Base-by-base conservation (phyloP, 2,329 filamentous ascomycete genomes). In the Dissoconium aciculare region DNA sequence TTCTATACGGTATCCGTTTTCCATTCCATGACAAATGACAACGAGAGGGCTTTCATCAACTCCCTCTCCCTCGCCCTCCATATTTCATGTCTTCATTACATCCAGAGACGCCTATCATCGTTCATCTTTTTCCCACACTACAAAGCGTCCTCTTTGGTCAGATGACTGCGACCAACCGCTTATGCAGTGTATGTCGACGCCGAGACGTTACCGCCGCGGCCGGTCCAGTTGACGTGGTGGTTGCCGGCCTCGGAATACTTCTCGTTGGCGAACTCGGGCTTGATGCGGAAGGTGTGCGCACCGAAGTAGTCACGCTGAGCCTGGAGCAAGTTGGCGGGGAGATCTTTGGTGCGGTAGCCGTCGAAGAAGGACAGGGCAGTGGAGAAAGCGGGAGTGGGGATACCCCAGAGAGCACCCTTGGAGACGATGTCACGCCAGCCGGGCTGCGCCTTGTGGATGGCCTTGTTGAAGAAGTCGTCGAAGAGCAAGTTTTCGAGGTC, bases 261-360 rank as follows among this genome's bases (percentile, higher is more conserved):
- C 31, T 52, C 48, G 47, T 39, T 66, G 43, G 61, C 62, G 45
- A 44, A 57, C 49, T 66, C 60, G 26, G 62, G 61, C 62, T 66
- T 66, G 57, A 66, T 58, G 45, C 57, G 55, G 62, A 65, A 66
- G 31, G 63, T 66, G 55, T 66, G 63, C 29, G 63, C 63, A 46
- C 89, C 89, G 57, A 98, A 98, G 81, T 95, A 98, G 62, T 98
- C 89, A 69, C 89, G 81, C 73, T 98, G 89, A 35, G 87, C 89
- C 69, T 98, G 89, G 54, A 98, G 75, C 43, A 98, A 71, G 73
- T 95, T 98, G 69, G 89, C 89, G 38, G 89, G 89, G 48, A 98
- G 75, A 59, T 95, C 76, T 71, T 87, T 83, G 59, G 87, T 85
- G 60, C 89, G 80, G 75, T 95, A 94, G 43, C 89, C 89, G 59